A percentile compares a stretch with the other conserved stretches of the same genome.
These are phyloP conservation scores for Rugonectria rugulosa DNA, from an alignment of 2,329 filamentous ascomycete species.

Conservation along the genomic window DNA sequence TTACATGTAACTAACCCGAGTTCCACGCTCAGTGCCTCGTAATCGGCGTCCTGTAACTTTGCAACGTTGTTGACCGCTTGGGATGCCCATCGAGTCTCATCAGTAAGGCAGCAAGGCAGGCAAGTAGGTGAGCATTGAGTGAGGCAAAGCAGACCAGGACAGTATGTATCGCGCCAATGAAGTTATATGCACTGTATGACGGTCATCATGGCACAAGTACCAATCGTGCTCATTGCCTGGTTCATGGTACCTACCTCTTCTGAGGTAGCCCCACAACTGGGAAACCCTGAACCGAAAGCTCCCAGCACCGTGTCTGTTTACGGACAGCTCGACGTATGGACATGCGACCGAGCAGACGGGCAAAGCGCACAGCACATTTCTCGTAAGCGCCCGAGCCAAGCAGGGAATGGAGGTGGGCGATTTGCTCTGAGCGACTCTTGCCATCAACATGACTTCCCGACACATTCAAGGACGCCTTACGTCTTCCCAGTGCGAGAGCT, in stretches of 20 bases:
- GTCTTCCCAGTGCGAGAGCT: conserved; percentile 5
- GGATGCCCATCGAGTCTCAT: too few species aligned
- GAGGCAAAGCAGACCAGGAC: conserved; percentile 8
- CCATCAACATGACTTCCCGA: conserved; percentile 10
- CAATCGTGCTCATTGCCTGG: conserved; percentile 14
- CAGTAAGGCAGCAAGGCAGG: too few species aligned
- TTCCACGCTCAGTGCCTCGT: too few species aligned
- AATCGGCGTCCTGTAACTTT: too few species aligned
- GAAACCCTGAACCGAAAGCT: conserved; percentile 5
- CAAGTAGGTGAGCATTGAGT: conserved; percentile 2
- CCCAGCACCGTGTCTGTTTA: conserved; percentile 21
- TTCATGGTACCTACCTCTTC: too few species aligned
- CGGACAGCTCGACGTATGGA: conserved; percentile 9
- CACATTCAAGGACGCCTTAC: conserved; percentile 1
- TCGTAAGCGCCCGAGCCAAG: background rate
- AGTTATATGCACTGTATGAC: conserved; percentile 16
- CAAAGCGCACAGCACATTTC: background rate
- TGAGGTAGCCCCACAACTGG: conserved; percentile 2
- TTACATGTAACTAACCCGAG: background rate
- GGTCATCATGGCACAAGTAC: conserved; percentile 12
- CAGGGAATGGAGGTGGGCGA: background rate
- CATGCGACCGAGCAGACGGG: conserved; percentile 3
- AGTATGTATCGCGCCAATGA: conserved; percentile 4
- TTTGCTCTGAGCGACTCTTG: background rate
- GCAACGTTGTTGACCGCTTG: too few species aligned